Conservation (phyloP, 208 protist genomes). For the Crithidia brevicula region DNA sequence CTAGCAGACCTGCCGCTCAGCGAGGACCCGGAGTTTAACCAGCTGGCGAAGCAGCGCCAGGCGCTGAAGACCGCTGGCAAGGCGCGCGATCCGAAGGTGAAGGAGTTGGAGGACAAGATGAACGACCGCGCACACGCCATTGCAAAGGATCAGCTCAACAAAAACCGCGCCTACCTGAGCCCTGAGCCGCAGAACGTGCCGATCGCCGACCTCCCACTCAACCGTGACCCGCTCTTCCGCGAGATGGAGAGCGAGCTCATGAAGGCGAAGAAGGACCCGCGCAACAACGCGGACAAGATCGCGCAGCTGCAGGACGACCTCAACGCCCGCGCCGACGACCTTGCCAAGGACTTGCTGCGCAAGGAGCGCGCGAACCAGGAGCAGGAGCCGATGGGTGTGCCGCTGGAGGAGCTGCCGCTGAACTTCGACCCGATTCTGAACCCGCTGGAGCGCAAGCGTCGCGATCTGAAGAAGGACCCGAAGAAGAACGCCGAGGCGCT, state of each 20-base stretch:
- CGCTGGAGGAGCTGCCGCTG: constrained; percentile 66
- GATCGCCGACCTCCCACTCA: constrained; percentile 64
- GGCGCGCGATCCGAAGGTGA: constrained; percentile 40
- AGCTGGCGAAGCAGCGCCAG: constrained; percentile 72
- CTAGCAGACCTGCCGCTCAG: constrained; percentile 62
- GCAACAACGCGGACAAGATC: constrained; percentile 63
- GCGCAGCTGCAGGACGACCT: constrained; percentile 69
- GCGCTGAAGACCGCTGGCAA: constrained; percentile 59
- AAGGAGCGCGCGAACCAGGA: constrained; percentile 76
- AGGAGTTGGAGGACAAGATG: constrained; percentile 75
- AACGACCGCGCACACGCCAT: constrained; percentile 75
- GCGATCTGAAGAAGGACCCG: constrained; percentile 72
- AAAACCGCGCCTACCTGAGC: constrained; percentile 75
- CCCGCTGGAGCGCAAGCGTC: constrained; percentile 70
- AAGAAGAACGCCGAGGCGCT: constrained; percentile 62
- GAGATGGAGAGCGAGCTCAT: constrained; percentile 77
- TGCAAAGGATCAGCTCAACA: constrained; percentile 61
- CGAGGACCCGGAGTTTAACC: constrained; percentile 66
- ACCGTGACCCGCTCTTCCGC: constrained; percentile 74
- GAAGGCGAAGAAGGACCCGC: constrained; percentile 59
- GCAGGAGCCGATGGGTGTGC: constrained; percentile 71
- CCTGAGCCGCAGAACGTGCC: constrained; percentile 69
- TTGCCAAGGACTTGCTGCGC: constrained; percentile 65
- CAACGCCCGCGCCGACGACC: constrained; percentile 62
- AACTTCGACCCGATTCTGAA: constrained; percentile 72